Percentiles rank a stretch among this genome's conserved stretches.
phyloP scores from a whole-genome alignment of 495 filamentous ascomycete species.

The Penicillium silybi region DNA sequence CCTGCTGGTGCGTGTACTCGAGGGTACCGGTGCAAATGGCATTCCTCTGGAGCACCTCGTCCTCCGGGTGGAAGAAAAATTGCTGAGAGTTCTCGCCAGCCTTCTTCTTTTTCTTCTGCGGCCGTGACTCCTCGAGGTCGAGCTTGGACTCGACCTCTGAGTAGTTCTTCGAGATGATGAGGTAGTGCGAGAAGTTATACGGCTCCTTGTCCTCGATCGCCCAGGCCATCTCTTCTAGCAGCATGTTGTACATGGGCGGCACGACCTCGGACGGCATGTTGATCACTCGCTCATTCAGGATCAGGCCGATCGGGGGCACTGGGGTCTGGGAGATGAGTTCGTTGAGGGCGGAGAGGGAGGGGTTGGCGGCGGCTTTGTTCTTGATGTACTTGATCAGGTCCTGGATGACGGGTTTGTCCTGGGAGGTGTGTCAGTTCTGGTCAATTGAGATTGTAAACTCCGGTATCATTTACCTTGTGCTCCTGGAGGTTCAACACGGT shows the following conservation, averaged over 20 bases:
- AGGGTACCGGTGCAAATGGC: constrained; percentile 62
- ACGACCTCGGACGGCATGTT: constrained; percentile 91
- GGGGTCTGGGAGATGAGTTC: constrained; percentile 51
- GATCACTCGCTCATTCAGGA: constrained; percentile 87
- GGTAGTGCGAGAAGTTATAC: constrained; percentile 88
- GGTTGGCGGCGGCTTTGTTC: constrained; percentile 51
- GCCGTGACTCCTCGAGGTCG: constrained; percentile 62
- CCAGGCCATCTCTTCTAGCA: constrained; percentile 86
- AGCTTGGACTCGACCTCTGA: constrained; percentile 78
- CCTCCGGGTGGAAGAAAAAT: constrained; percentile 96
- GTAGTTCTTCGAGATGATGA: constrained; percentile 88
- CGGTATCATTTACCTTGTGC: constrained; percentile 54
- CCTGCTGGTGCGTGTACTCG: constrained; percentile 71
- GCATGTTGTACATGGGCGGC: constrained; percentile 95
- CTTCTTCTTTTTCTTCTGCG: constrained; percentile 76
- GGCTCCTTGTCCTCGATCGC: constrained; percentile 89
- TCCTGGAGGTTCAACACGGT: constrained; percentile 82
- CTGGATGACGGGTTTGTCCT: constrained; percentile 66
- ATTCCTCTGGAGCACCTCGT: constrained; percentile 79
- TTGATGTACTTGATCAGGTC: constrained; percentile 68
- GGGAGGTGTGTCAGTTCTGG: constrained; percentile 5
- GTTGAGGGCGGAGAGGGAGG: constrained; percentile 50
- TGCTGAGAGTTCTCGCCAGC: constrained; percentile 43
- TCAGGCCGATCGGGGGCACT: constrained; percentile 65
- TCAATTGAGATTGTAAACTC: not conserved